Conservation (phyloP, 495 filamentous ascomycete species). For the Recurvomyces mirabilis region DNA sequence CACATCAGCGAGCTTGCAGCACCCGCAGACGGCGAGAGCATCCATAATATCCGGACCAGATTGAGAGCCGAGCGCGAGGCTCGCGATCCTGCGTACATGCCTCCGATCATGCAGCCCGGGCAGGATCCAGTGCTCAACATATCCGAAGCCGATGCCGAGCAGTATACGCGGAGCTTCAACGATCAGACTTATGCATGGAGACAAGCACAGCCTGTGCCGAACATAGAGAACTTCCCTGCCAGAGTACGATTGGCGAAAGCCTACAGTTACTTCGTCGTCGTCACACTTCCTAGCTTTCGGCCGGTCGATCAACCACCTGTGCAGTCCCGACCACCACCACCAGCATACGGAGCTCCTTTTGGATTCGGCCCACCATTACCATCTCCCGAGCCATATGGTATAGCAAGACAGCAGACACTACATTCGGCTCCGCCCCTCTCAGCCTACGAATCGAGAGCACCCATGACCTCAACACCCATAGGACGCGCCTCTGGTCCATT, state of each 20-base stretch:
- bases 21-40: slow-evolving; percentile 12
- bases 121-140: slow-evolving; percentile 13
- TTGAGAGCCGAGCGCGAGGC: slow-evolving; percentile 30
- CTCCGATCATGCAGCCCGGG: slow-evolving; percentile 29
- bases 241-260: slow-evolving; percentile 17
- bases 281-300: slow-evolving; percentile 17
- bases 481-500: neutral
- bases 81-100: slow-evolving; percentile 33
- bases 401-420: neutral
- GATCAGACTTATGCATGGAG: slow-evolving; percentile 17
- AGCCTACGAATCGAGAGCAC: neutral
- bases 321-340: neutral
- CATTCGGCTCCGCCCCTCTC: neutral
- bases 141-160: slow-evolving; percentile 16
- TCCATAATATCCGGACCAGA: slow-evolving; percentile 24
- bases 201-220: neutral
- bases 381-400: neutral
- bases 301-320: slow-evolving; percentile 6
- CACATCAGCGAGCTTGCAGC: slow-evolving; percentile 25
- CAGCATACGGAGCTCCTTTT: neutral
- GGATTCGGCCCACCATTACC: slow-evolving; percentile 1
- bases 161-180: slow-evolving; percentile 8
- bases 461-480: neutral
- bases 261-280: slow-evolving; percentile 15
- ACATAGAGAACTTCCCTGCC: slow-evolving; percentile 11